phyloP scores from a whole-genome alignment of 495 filamentous ascomycete genomes.

The Melanomma pulvis-pyrius region DNA sequence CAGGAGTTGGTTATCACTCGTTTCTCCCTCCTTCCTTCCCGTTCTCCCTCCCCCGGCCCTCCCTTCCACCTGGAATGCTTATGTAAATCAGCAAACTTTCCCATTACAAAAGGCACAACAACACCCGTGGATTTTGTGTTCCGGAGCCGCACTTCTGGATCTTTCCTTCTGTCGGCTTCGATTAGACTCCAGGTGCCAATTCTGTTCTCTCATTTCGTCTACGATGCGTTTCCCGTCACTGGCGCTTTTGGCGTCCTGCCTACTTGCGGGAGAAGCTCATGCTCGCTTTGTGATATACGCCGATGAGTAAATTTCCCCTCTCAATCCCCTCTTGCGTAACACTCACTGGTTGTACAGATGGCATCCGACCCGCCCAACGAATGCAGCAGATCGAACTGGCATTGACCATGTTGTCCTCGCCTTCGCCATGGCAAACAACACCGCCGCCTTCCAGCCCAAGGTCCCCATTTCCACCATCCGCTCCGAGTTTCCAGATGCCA shows the following conservation, averaged over 20 bases:
- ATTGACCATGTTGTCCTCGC: constrained; percentile 31
- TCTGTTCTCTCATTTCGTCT: neutral
- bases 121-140: no score
- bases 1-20: neutral
- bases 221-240: constrained; percentile 24
- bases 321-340: neutral
- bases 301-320: constrained; percentile 27
- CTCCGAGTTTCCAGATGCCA: constrained; percentile 24
- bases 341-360: constrained; percentile 20
- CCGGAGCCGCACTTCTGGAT: no score
- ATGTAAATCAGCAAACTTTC: neutral
- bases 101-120: no score
- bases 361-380: constrained; percentile 25
- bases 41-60: neutral
- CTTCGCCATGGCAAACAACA: constrained; percentile 21
- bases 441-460: constrained; percentile 14
- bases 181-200: no score
- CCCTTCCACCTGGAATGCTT: neutral
- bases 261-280: constrained; percentile 4
- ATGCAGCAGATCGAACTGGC: constrained; percentile 16
- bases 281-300: constrained; percentile 33
- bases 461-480: constrained; percentile 23
- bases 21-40: neutral
- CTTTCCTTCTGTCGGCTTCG: no score
- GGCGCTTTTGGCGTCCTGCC: constrained; percentile 4